These are phyloP conservation scores for Casuarina equisetifolia DNA, from an alignment of 306 rosid species.

Conservation along the genomic window DNA sequence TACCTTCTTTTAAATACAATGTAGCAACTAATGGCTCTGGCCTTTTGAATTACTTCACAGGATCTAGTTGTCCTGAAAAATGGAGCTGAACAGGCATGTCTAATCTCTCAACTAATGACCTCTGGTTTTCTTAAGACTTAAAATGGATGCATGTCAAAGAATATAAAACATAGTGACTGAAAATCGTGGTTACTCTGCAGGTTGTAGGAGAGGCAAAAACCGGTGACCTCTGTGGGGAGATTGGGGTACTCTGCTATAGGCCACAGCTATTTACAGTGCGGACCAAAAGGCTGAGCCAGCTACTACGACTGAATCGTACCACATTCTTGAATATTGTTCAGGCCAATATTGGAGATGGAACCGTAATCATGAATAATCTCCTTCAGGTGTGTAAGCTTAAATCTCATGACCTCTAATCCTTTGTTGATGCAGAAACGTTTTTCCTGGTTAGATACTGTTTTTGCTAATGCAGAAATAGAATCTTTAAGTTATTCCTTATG, in stretches of 20 bases:
- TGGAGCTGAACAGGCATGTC: conserved; percentile 79
- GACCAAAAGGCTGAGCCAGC: conserved; percentile 79
- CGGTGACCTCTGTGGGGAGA: conserved; percentile 83
- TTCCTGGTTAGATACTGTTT: not conserved
- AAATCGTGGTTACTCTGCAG: conserved; percentile 39
- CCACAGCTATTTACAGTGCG: conserved; percentile 87
- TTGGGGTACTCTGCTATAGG: conserved; percentile 89
- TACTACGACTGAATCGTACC: conserved; percentile 76
- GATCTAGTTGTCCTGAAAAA: conserved; percentile 63
- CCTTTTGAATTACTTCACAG: conserved; percentile 42
- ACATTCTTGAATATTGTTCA: conserved; percentile 73
- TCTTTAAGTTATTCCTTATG: not conserved
- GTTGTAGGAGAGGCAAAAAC: conserved; percentile 72
- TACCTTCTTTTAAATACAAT: not conserved
- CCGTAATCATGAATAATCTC: conserved; percentile 87
- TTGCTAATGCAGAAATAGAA: not conserved
- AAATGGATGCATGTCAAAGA: not conserved
- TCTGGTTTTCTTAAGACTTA: not conserved
- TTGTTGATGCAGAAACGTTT: not conserved
- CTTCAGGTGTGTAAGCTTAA: conserved; percentile 62
- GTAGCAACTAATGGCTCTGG: conserved; percentile 17
- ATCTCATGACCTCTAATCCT: not conserved
- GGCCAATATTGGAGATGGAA: conserved; percentile 88
- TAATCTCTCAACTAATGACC: not conserved
- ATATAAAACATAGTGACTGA: conserved; percentile 9